These are phyloP conservation scores for Cyclotella distinguenda DNA, from an alignment of 108 stramenopile genomes.

Conservation along the genomic window DNA sequence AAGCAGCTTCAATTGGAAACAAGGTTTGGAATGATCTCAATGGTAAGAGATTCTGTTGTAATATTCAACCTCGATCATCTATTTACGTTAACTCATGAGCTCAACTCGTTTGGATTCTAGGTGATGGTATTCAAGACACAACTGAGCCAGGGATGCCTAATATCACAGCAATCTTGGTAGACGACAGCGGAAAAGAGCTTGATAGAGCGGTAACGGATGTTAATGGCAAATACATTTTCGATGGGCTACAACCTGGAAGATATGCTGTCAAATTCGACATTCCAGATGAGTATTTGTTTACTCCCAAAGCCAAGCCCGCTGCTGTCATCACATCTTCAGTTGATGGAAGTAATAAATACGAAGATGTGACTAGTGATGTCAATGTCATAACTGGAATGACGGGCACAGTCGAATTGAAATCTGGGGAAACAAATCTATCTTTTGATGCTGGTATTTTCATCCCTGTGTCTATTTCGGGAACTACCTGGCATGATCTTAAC, in stretches of 20 bases:
- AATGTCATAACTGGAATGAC: conserved; percentile 34
- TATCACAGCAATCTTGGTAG: conserved; percentile 25
- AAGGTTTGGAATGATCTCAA: conserved; percentile 48
- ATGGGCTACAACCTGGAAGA: conserved; percentile 22
- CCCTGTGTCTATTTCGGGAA: conserved; percentile 36
- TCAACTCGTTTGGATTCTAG: too few species aligned
- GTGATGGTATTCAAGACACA: conserved; percentile 27
- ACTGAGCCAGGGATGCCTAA: conserved; percentile 32
- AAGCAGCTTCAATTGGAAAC: conserved; percentile 35
- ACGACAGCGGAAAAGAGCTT: conserved; percentile 16
- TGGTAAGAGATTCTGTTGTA: conserved; percentile 13
- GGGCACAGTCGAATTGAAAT: conserved; percentile 7
- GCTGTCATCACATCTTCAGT: conserved; percentile 23
- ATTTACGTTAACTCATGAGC: too few species aligned
- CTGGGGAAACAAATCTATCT: conserved; percentile 28
- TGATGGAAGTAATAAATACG: conserved; percentile 33
- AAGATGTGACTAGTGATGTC: conserved; percentile 44
- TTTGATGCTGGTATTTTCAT: conserved; percentile 49
- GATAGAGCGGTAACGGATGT: conserved; percentile 21
- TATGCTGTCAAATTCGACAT: conserved; percentile 43
- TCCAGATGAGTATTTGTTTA: conserved; percentile 35
- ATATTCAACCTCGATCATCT: too few species aligned
- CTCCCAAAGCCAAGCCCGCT: conserved; percentile 27
- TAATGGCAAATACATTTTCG: conserved; percentile 34
- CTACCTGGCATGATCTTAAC: conserved; percentile 48